Base-by-base conservation (phyloP, 176 grass and related monocot species). In the Saccharum spontaneum region DNA sequence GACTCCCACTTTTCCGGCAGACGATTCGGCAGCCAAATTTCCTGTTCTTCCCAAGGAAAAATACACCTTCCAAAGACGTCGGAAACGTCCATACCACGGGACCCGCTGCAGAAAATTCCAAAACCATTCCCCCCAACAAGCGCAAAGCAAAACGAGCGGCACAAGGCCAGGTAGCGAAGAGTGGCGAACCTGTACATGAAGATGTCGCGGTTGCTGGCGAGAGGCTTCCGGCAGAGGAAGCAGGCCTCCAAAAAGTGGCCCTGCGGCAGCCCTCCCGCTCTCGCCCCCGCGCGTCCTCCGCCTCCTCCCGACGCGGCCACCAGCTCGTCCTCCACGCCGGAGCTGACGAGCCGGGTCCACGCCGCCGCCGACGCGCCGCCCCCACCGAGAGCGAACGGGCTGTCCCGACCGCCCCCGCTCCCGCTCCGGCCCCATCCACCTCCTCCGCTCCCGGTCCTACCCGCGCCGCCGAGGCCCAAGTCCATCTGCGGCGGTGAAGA, bases 141-240 rank as follows among this genome's bases (percentile, higher is more conserved):
- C 28, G 41, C 5, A 39, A 31, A 60, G 33, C 37, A 14, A 52
- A 22, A 81, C 63, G 18, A 65, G 24, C 52, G 39, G 28, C 3
- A 6, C 20, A 23, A 20, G 52, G 41, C 22, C 8, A 5, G 24
- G 37, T 15, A 9, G 31, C 6, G 8, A 8, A 12, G 12, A 14
- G 61, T 4, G 24, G 4, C 85, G 24, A 66, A 99, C 97, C 97
- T 96, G 84, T 99, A 99, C 97, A 99, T 99, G 81, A 84, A 99
- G 90, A 99, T 96, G 82, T 99, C 97, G 54, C 91, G 84, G 88
- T 96, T 96, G 48, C 90, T 67, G 72, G 86, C 61, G 50, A 99
- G 90, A 37, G 91, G 85, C 87, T 96, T 99, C 79, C 92, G 89
- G 91, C 97, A 99, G 78, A 96, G 94, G 88, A 94, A 96, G 88